Percentiles rank a stretch among this genome's conserved stretches.
phyloP scores from a whole-genome alignment of 2,329 filamentous ascomycete species.

The Aspergillus brasiliensis region DNA sequence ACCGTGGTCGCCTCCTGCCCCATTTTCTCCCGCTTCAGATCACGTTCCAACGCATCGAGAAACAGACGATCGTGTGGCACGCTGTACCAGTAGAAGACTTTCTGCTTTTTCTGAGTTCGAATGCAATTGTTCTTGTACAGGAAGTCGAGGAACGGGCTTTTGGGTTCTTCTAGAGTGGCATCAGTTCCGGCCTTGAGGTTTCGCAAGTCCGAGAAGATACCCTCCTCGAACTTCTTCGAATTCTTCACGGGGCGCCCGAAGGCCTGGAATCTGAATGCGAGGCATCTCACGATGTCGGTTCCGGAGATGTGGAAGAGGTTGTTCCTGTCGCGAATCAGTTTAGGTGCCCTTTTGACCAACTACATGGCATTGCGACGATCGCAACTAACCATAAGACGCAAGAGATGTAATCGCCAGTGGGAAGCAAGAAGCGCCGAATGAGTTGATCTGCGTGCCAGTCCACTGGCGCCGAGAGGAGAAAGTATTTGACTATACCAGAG shows the following conservation, averaged over 20 bases:
- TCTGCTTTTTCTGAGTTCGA: conserved; percentile 99
- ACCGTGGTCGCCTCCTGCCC: conserved; percentile 95
- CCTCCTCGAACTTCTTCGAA: conserved; percentile 99
- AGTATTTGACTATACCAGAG: conserved; percentile 83
- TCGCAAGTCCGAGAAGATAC: conserved; percentile 97
- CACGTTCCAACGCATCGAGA: conserved; percentile 93
- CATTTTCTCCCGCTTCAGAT: conserved; percentile 99
- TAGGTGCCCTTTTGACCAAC: conserved; percentile 13
- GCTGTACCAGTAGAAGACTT: conserved; percentile 99
- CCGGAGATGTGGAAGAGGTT: conserved; percentile 99
- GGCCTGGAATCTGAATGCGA: conserved; percentile 97
- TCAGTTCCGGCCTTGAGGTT: conserved; percentile 98
- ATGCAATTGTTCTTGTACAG: conserved; percentile 99
- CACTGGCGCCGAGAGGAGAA: conserved; percentile 96
- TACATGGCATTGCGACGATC: conserved; percentile 6
- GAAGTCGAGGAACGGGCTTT: conserved; percentile 97
- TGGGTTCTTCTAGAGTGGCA: conserved; percentile 96
- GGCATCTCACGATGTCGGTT: conserved; percentile 96
- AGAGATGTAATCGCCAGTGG: conserved; percentile 97
- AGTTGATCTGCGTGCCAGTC: conserved; percentile 98
- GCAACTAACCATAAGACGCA: conserved; percentile 81
- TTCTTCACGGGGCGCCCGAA: conserved; percentile 99
- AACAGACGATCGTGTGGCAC: conserved; percentile 97
- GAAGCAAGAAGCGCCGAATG: conserved; percentile 90
- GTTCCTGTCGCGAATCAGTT: conserved; percentile 62